A percentile compares a stretch with the other conserved stretches of the same genome.
These are phyloP conservation scores for Bothriochloa decipiens DNA, from an alignment of 176 grass and related monocot genomes.

Conservation along the genomic window DNA sequence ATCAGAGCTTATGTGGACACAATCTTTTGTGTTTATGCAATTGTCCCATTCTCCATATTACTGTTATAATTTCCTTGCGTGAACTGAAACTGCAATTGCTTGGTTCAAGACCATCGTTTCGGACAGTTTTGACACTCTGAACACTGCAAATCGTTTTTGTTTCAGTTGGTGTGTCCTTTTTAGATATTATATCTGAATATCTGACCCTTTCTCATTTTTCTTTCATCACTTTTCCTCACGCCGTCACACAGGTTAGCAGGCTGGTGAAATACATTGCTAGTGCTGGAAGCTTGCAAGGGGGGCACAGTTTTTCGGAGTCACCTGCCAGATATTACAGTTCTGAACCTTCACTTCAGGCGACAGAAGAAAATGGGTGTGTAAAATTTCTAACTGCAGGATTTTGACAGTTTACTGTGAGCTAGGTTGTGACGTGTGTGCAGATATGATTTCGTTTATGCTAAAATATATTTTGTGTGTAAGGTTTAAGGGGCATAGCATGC, in stretches of 20 bases:
- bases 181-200: background rate
- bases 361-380: conserved; percentile 71
- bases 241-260: conserved; percentile 40
- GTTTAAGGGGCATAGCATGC: conserved; percentile 92
- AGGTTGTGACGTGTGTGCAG: background rate
- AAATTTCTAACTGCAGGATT: background rate
- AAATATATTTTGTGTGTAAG: conserved; percentile 38
- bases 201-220: background rate
- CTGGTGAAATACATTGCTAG: conserved; percentile 50
- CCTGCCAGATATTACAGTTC: conserved; percentile 66
- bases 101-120: background rate
- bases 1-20: background rate
- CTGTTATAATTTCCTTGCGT: background rate
- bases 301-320: conserved; percentile 39
- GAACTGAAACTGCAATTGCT: background rate
- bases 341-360: conserved; percentile 54
- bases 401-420: background rate
- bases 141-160: background rate
- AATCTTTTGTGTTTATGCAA: background rate
- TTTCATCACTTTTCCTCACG: background rate
- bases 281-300: conserved; percentile 35
- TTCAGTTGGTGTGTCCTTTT: background rate
- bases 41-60: background rate
- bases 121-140: background rate
- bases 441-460: background rate